Percentiles rank a stretch among this genome's conserved stretches.
Conservation (phyloP, 2,329 filamentous ascomycete species). For the Chrysoporthe puriensis region DNA sequence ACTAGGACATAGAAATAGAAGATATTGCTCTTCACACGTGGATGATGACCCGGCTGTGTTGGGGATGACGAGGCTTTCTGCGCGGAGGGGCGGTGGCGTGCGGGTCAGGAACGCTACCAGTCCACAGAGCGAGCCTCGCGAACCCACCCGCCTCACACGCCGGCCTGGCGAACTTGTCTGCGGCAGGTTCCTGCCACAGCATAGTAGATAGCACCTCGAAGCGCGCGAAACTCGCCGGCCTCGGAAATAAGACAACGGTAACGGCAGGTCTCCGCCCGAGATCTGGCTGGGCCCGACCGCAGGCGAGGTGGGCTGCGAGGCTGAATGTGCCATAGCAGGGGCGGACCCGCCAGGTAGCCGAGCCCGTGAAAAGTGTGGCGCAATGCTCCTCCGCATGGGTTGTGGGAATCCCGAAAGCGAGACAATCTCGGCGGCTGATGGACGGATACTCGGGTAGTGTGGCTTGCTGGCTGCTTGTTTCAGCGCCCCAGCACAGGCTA, state of each 20-base stretch:
- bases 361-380: background rate
- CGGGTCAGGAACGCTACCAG: background rate
- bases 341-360: background rate
- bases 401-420: no score
- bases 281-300: no score
- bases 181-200: no score
- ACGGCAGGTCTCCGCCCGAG: background rate
- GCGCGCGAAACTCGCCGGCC: background rate
- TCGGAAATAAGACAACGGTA: background rate
- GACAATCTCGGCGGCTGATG: background rate
- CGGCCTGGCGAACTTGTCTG: background rate
- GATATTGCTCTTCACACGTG: constrained; percentile 13
- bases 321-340: background rate
- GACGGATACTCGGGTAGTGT: background rate
- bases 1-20: constrained; percentile 28
- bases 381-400: background rate
- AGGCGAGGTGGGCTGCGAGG: background rate
- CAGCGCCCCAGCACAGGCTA: no score
- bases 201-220: background rate
- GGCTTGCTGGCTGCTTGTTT: no score
- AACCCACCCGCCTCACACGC: background rate
- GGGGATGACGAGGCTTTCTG: constrained; percentile 2
- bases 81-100: background rate
- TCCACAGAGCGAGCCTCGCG: background rate
- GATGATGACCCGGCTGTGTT: background rate